Base-by-base conservation (phyloP, 208 protist genomes). In the Wallacemonas sp. region DNA sequence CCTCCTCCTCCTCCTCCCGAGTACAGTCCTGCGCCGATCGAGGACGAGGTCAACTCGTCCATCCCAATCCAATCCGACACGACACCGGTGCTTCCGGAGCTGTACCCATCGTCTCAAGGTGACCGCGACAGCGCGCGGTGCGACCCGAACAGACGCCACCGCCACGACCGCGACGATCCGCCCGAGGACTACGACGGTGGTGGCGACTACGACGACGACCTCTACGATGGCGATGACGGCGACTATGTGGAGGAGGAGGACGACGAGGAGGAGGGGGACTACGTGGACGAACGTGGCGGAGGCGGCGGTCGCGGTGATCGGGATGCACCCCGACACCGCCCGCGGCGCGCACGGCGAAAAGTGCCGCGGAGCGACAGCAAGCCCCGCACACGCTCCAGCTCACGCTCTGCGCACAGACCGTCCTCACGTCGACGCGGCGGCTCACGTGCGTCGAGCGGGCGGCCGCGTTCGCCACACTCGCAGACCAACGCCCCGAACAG, bases 181-280 rank as follows among this genome's bases (percentile, higher is more conserved):
- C n/a, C n/a, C n/a, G n/a, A n/a, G n/a, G n/a, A n/a, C n/a, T n/a
- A n/a, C n/a, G n/a, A n/a, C n/a, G n/a, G n/a, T n/a, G n/a, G n/a
- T n/a, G n/a, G n/a, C n/a, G n/a, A n/a, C n/a, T n/a, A n/a, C n/a
- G n/a, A 60, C 54, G 43, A 38, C 19, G 21, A 23, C n/a, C n/a
- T n/a, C n/a, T n/a, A n/a, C n/a, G n/a, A n/a, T n/a, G 29, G 33
- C 21, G 46, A 19, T 43, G 62, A 44, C 44, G 75, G 68, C 24
- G 66, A 48, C 19, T 61, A 76, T 1, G 67, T 55, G 24, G 67
- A 56, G 41, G 74, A 79, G 30, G 54, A 62, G 21, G 65, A 73
- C 34, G 8, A 6, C 21, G 70, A 76, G 23, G 70, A 62, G 16
- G 54, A 19, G 12, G 72, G 73, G 43, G 34, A 17, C 44, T 49